Percentiles rank a stretch among this genome's conserved stretches.
Evolutionary conservation across 768 basidiomycete genomes (phyloP).

Genomic region (Boletus reticulatus): DNA sequence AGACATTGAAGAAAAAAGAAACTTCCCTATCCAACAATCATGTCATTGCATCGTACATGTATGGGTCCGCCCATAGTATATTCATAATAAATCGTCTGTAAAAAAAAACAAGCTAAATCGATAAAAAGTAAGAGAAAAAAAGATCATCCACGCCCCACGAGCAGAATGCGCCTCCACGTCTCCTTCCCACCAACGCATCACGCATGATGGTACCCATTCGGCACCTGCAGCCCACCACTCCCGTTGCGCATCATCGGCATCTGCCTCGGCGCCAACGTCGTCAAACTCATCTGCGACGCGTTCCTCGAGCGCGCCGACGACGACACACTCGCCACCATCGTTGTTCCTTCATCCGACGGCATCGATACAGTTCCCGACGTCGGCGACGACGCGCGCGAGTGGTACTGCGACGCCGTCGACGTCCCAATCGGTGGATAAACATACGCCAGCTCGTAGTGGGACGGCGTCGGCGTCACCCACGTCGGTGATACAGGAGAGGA

Average conservation of each 20-base stretch:
- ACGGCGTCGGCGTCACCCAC: constrained; percentile 1
- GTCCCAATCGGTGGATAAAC: constrained; percentile 26
- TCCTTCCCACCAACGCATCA: neutral
- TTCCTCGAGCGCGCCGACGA: constrained; percentile 59
- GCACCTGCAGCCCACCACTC: constrained; percentile 21
- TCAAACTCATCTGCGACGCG: constrained; percentile 61
- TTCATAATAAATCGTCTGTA: too few species aligned
- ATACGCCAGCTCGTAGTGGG: constrained; percentile 21
- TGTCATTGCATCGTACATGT: too few species aligned
- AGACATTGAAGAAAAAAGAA: too few species aligned
- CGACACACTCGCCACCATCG: too few species aligned
- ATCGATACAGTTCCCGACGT: constrained; percentile 12
- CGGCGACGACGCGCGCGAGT: constrained; percentile 33
- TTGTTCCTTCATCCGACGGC: constrained; percentile 14
- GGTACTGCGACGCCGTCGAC: constrained; percentile 34
- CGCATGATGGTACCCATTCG: constrained; percentile 12
- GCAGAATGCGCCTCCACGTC: neutral
- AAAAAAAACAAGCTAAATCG: too few species aligned
- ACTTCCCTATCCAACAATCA: too few species aligned
- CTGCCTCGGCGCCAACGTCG: constrained; percentile 49
- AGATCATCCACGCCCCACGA: too few species aligned
- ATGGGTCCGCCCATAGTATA: too few species aligned
- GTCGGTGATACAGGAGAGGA: constrained; percentile 20
- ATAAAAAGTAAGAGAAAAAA: too few species aligned
- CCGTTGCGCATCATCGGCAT: constrained; percentile 35